Conservation (phyloP, 1,284 basidiomycete genomes). For the Trametes hirsuta region DNA sequence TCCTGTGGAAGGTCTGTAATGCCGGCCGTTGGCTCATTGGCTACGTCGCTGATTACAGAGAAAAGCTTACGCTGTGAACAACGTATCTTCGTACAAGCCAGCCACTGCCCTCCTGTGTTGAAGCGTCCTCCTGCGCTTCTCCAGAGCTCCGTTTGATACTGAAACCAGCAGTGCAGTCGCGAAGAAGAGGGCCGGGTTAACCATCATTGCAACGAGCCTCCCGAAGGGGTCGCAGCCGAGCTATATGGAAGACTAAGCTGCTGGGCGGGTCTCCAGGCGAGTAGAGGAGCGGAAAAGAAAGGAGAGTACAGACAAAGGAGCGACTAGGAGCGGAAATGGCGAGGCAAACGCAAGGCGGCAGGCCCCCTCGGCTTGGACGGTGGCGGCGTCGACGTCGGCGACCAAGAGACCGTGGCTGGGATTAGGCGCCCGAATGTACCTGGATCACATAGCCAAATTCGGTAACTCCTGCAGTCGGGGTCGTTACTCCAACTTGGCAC, state of each 20-base stretch:
- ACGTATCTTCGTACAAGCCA: background rate
- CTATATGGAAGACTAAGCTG: background rate
- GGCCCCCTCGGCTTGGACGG: background rate
- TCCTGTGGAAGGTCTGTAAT: conserved; percentile 6
- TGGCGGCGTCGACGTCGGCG: conserved; percentile 7
- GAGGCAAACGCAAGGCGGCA: conserved; percentile 17
- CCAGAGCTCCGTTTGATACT: background rate
- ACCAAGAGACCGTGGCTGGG: background rate
- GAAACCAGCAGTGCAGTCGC: background rate
- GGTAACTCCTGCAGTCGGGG: background rate
- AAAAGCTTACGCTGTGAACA: conserved; percentile 17
- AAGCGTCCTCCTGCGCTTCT: background rate
- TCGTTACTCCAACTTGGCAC: too few relatives aligned
- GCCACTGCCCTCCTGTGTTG: conserved; percentile 1
- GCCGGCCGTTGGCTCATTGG: background rate
- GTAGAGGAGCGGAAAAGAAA: background rate
- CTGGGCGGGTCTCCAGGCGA: background rate
- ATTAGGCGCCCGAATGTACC: background rate
- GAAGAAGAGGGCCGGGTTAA: background rate
- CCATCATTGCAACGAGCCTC: background rate
- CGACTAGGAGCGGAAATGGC: conserved; percentile 8
- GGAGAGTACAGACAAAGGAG: conserved; percentile 2
- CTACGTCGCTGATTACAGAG: background rate
- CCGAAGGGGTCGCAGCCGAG: background rate
- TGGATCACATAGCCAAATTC: conserved; percentile 4